Conservation (phyloP, 331 rosid genomes). For the Erythrophleum ivorense region DNA sequence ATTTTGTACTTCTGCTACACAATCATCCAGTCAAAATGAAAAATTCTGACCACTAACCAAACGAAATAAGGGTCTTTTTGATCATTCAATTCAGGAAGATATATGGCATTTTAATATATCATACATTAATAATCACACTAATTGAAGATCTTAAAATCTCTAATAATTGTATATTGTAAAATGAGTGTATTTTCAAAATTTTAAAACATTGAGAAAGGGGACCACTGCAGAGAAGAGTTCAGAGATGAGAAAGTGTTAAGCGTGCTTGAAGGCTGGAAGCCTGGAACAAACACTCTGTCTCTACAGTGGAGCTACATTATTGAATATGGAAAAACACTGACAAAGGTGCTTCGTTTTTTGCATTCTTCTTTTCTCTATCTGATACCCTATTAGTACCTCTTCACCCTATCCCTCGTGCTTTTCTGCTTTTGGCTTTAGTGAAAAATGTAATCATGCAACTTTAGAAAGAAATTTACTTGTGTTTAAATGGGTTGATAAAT, state of each 20-base stretch:
- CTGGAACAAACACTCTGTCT: not conserved
- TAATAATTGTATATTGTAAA: too few species aligned
- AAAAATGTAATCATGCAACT: not conserved
- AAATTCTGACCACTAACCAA: not conserved
- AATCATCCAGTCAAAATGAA: not conserved
- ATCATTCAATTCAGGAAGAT: not conserved
- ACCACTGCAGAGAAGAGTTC: not conserved
- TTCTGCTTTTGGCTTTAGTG: not conserved
- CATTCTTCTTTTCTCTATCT: not conserved
- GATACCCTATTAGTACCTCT: not conserved
- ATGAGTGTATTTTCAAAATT: not conserved
- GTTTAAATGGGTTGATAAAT: not conserved
- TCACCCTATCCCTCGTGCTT: not conserved
- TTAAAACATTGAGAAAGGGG: not conserved
- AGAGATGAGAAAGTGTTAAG: not conserved
- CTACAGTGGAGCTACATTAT: not conserved
- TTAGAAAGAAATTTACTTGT: not conserved
- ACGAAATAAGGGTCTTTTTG: not conserved
- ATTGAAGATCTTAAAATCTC: not conserved
- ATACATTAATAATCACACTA: not conserved
- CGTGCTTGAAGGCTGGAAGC: conserved; percentile 22
- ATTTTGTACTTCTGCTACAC: not conserved
- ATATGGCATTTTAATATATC: not conserved
- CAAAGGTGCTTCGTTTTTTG: not conserved
- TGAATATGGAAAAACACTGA: not conserved